Evolutionary conservation across 441 rosid species (phyloP), one percentile per base, ranked within the genome.

Genomic region (Populus hybrid): DNA sequence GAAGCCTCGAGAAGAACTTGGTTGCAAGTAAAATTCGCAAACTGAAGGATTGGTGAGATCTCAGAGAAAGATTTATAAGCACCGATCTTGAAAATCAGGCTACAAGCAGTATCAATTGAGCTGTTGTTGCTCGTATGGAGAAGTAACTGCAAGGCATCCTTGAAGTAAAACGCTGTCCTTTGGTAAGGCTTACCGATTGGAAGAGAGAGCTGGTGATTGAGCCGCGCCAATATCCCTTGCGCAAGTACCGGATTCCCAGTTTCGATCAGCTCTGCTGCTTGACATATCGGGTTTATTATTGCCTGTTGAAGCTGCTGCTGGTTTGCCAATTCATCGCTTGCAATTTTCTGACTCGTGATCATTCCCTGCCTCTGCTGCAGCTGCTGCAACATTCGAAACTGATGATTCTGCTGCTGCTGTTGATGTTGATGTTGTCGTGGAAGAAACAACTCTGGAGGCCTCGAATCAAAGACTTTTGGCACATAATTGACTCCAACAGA

Each of bases 221-320:
- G 99, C 99, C 98, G 99, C 99, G 99, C 99, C 99, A 96, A 96
- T 96, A 96, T 96, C 99, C 87, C 96, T 88, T 96, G 99, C 95
- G 98, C 99, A 94, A 86, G 92, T 79, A 81, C 78, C 81, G 82
- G 79, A 74, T 90, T 91, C 71, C 92, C 89, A 78, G 86, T 87
- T 80, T 71, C 82, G 67, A 80, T 80, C 76, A 80, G 79, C 76
- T 80, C 82, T 80, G 82, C 82, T 36, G 76, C 82, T 35, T 80
- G 82, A 71, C 78, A 79, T 69, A 74, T 79, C 76, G 78, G 78
- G 82, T 74, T 71, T 42, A 74, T 69, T 53, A 92, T 79, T 53
- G 87, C 85, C 83, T 86, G 87, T 80, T 89, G 87, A 77, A 81
- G 81, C 85, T 79, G 88, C 81, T 86, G 89, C 81, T 85, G 89